Evolutionary conservation across 371 early-diverging fungal species (phyloP), one percentile per base, ranked within the genome.

Genomic region (Batrachochytrium dendrobatidis): DNA sequence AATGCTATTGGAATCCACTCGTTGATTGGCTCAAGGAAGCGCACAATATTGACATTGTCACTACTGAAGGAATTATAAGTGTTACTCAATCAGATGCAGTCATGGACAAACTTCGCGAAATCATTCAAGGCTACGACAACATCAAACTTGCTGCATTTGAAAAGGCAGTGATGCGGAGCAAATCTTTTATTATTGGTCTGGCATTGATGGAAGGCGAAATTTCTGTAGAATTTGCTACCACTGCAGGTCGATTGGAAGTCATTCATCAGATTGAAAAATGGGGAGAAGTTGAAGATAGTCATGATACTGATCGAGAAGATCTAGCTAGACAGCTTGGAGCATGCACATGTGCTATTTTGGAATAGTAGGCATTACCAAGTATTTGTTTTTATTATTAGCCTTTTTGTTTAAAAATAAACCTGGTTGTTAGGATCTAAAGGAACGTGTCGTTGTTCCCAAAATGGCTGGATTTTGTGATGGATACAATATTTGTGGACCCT

Each of bases 251-350:
- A 55, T 83, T 93, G 10, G 97, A 96, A 74, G 83, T 90, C 29
- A 72, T 78, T 56, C 78, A 87, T 26, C 97, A 96, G 75, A 91
- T 89, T 43, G 80, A 83, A 31, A 79, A 82, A 46, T 96, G 94
- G 94, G 97, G 97, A 55, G 86, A 89, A 70, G 90, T 96, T 3
- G 93, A 93, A 77, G 92, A 92, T 67, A 86, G 86, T 67, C 83
- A 82, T 59, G 83, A 82, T 55, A 61, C 78, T 20, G 80, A 81
- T 57, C 61, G 77, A 12, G 75, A 77, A 17, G 79, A 78, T 25
- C 56, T 77, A 28, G 72, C 64, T 25, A 66, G 75, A 61, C 73
- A 69, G 56, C 64, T 82, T 10, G 83, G 80, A 25, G 52, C 67
- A 25, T 62, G 55, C 28, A 56, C 62, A 18, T 64, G 64, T 33